phyloP scores from a whole-genome alignment of 2,329 filamentous ascomycete species.

The Sclerotinia sclerotiorum region DNA sequence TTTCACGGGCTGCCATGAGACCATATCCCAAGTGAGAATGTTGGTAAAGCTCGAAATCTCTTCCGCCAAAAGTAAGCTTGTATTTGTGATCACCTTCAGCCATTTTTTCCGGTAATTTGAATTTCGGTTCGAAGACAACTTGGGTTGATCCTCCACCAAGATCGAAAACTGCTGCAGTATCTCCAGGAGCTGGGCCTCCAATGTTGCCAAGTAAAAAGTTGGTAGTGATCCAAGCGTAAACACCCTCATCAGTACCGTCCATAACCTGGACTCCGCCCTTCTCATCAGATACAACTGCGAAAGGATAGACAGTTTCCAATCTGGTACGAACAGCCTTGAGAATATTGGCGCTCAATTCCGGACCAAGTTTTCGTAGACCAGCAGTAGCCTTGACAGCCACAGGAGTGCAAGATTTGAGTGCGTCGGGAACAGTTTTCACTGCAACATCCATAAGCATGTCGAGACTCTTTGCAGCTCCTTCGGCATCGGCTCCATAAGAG shows the following conservation, averaged over 20 bases:
- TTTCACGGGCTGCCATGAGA: slow-evolving; percentile 88
- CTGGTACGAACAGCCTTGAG: slow-evolving; percentile 79
- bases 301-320: slow-evolving; percentile 87
- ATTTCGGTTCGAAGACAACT: slow-evolving; percentile 97
- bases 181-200: slow-evolving; percentile 82
- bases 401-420: slow-evolving; percentile 87
- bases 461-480: slow-evolving; percentile 84
- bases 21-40: slow-evolving; percentile 97
- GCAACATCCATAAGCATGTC: slow-evolving; percentile 86
- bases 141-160: slow-evolving; percentile 96
- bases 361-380: slow-evolving; percentile 82
- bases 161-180: slow-evolving; percentile 93
- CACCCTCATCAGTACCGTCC: slow-evolving; percentile 95
- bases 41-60: slow-evolving; percentile 91
- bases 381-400: slow-evolving; percentile 98
- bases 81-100: slow-evolving; percentile 95
- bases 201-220: slow-evolving; percentile 99
- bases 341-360: slow-evolving; percentile 78
- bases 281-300: slow-evolving; percentile 85
- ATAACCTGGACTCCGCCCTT: slow-evolving; percentile 92
- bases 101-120: slow-evolving; percentile 84
- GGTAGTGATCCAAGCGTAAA: slow-evolving; percentile 98
- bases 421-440: slow-evolving; percentile 78
- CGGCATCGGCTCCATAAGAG: slow-evolving; percentile 80
- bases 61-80: slow-evolving; percentile 82